phyloP scores from a whole-genome alignment of 257 asterid species.

The Ilex aquifolium region DNA sequence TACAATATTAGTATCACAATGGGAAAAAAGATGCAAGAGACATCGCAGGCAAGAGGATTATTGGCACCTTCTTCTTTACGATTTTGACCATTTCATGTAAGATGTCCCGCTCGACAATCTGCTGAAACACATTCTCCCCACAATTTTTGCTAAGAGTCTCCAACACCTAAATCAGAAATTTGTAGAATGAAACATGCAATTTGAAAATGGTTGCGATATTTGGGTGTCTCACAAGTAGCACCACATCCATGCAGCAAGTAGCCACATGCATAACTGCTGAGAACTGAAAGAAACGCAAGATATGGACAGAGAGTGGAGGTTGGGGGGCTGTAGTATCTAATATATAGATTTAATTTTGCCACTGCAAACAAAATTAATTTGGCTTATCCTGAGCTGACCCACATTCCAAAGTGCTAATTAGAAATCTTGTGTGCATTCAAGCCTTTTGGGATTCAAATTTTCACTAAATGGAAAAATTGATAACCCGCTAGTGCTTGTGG shows the following conservation, averaged over 20 bases:
- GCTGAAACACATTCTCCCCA: slow-evolving; percentile 85
- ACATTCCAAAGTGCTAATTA: no score
- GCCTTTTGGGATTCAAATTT: no score
- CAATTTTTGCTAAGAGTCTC: slow-evolving; percentile 97
- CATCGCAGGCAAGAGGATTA: slow-evolving; percentile 1
- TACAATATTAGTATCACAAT: background rate
- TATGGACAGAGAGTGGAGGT: no score
- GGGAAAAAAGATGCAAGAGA: background rate
- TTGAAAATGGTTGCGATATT: background rate
- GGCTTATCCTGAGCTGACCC: no score
- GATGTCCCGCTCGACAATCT: slow-evolving; percentile 84
- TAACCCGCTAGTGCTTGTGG: no score
- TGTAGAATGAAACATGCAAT: slow-evolving; percentile 1
- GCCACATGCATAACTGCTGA: no score
- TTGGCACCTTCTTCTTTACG: slow-evolving; percentile 77
- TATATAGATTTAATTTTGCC: no score
- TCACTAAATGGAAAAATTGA: no score
- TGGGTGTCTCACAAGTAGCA: background rate
- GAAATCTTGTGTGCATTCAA: no score
- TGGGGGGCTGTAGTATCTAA: no score
- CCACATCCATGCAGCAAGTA: no score
- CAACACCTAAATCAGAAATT: slow-evolving; percentile 57
- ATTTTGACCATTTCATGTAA: slow-evolving; percentile 92
- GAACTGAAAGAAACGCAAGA: background rate
- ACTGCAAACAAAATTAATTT: no score